Evolutionary conservation across 176 grass and related monocot species (phyloP).

Genomic region (Luzula sylvatica): DNA sequence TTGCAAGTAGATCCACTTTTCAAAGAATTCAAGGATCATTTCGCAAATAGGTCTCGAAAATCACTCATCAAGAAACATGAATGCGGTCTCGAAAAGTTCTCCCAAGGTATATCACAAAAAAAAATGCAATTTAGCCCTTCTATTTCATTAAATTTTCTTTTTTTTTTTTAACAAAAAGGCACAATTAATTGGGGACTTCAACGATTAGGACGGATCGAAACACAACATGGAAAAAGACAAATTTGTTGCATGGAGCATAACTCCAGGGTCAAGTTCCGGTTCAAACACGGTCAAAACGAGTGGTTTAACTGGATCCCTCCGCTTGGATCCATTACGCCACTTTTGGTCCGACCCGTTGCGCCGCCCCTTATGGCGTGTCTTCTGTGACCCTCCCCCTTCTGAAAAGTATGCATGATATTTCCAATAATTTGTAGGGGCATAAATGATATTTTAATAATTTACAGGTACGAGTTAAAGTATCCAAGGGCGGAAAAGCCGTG

Average conservation of each 20-base stretch:
- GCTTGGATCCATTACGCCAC: conserved; percentile 89
- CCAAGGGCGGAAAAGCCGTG: conserved; percentile 52
- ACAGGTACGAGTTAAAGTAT: conserved; percentile 65
- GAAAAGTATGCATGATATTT: no score
- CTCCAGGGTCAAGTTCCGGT: conserved; percentile 81
- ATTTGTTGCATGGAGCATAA: conserved; percentile 90
- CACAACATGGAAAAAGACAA: conserved; percentile 65
- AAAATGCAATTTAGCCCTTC: no score
- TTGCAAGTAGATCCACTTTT: conserved; percentile 51
- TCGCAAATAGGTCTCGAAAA: conserved; percentile 65
- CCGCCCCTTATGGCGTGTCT: conserved; percentile 77
- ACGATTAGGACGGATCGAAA: conserved; percentile 61
- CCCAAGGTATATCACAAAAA: conserved; percentile 36
- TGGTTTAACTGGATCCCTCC: conserved; percentile 73
- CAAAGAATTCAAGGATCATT: conserved; percentile 62
- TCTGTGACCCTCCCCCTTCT: conserved; percentile 72
- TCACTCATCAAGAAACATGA: conserved; percentile 49
- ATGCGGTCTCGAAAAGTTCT: conserved; percentile 57
- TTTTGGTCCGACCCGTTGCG: conserved; percentile 62
- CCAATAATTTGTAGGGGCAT: no score
- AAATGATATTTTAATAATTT: no score
- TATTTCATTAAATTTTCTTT: not conserved
- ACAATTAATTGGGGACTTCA: conserved; percentile 87
- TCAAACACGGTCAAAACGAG: conserved; percentile 39
- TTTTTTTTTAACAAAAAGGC: conserved; percentile 53